phyloP scores from a whole-genome alignment of 805 yeast species.

The Komagataella populi region DNA sequence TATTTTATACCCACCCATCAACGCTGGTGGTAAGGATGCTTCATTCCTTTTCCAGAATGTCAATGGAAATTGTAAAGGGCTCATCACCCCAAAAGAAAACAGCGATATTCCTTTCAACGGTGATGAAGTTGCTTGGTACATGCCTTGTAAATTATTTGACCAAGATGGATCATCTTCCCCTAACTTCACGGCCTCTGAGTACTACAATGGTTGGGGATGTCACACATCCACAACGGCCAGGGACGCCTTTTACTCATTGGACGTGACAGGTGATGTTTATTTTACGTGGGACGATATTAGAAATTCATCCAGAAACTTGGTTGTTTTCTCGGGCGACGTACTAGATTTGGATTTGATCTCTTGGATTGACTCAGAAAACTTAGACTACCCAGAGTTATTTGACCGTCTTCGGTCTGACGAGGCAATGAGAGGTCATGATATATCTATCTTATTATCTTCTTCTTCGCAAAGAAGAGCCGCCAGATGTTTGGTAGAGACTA shows the following conservation, averaged over 20 bases:
- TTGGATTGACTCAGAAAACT: conserved; percentile 61
- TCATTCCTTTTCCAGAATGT: conserved; percentile 82
- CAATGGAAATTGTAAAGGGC: conserved; percentile 75
- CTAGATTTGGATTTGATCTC: conserved; percentile 65
- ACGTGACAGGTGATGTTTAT: conserved; percentile 60
- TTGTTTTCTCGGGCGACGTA: conserved; percentile 84
- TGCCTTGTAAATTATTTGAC: conserved; percentile 70
- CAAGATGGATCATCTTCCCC: conserved; percentile 64
- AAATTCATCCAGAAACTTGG: conserved; percentile 57
- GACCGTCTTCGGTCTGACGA: conserved; percentile 43
- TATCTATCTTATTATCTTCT: conserved; percentile 58
- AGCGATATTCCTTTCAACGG: conserved; percentile 57
- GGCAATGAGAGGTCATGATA: conserved; percentile 61
- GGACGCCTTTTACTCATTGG: conserved; percentile 43
- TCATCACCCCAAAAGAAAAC: conserved; percentile 57
- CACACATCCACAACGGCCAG: conserved; percentile 70
- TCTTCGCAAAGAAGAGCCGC: conserved; percentile 60
- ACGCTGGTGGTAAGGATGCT: conserved; percentile 83
- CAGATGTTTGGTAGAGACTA: conserved; percentile 71
- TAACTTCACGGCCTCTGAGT: conserved; percentile 38
- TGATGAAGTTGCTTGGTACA: conserved; percentile 80
- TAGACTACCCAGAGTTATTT: conserved; percentile 63
- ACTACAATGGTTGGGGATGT: conserved; percentile 83
- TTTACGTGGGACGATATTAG: conserved; percentile 84
- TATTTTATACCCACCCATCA: conserved; percentile 68